These are phyloP conservation scores for Eucalyptus polybractea DNA, from an alignment of 345 rosid species.

Conservation along the genomic window DNA sequence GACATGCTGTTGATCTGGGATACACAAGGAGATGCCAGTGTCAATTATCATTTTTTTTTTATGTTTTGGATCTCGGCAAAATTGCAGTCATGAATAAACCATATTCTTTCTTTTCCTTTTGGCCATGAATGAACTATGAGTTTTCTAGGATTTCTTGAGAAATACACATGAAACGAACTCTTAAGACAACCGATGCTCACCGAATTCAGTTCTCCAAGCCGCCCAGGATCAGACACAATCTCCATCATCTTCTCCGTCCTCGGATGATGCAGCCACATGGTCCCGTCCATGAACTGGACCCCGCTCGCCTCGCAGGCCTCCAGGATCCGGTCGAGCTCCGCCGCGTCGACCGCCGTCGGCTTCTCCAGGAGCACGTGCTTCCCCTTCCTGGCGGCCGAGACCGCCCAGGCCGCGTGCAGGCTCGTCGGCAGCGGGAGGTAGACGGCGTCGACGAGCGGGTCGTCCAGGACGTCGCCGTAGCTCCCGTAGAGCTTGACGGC, in stretches of 20 bases:
- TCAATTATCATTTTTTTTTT: not conserved
- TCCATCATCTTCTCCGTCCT: conserved; percentile 44
- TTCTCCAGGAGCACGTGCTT: conserved; percentile 65
- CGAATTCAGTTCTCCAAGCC: conserved; percentile 16
- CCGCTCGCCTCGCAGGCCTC: conserved; percentile 52
- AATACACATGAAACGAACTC: not conserved
- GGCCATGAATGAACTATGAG: not conserved
- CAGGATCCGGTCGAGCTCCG: conserved; percentile 39
- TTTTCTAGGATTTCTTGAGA: not conserved
- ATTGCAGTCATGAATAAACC: not conserved
- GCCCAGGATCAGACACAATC: conserved; percentile 26
- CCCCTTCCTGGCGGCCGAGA: conserved; percentile 34
- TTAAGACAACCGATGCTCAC: not conserved
- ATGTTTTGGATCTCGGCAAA: not conserved
- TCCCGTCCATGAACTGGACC: conserved; percentile 72
- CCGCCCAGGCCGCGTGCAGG: conserved; percentile 42
- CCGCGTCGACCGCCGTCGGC: conserved; percentile 40
- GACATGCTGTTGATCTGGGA: conserved; percentile 32
- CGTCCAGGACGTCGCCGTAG: conserved; percentile 40
- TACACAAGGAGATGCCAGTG: not conserved
- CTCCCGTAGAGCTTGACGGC: conserved; percentile 32
- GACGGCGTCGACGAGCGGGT: conserved; percentile 41
- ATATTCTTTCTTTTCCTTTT: not conserved
- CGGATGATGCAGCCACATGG: conserved; percentile 70
- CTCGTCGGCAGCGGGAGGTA: conserved; percentile 54